Evolutionary conservation across 2,329 filamentous ascomycete genomes (phyloP).

Genomic region (Aspergillus sp.): DNA sequence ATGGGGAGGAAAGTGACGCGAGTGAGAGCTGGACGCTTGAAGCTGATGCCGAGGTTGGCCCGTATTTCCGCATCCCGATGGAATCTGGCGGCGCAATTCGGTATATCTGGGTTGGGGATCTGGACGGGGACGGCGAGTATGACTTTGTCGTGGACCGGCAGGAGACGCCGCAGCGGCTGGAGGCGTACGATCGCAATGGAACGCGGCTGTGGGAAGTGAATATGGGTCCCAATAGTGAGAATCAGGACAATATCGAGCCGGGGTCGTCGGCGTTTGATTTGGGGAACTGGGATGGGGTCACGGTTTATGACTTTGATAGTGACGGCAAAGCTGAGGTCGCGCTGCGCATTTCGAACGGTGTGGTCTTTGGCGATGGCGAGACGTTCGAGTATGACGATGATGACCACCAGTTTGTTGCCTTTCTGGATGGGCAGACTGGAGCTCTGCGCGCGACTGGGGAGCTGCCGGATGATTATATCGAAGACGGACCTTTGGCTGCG

Average conservation of each 20-base stretch:
- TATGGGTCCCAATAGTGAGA: slow-evolving; percentile 4
- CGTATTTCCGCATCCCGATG: slow-evolving; percentile 4
- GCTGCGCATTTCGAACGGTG: slow-evolving; percentile 3
- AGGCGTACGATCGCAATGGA: slow-evolving; percentile 4
- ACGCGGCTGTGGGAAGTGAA: slow-evolving; percentile 1
- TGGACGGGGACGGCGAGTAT: slow-evolving; percentile 8
- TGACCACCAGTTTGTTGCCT: slow-evolving; percentile 3
- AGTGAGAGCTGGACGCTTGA: not conserved
- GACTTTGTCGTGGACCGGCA: slow-evolving; percentile 8
- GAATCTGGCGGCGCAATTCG: not conserved
- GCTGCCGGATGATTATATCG: slow-evolving; percentile 5
- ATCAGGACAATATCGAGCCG: slow-evolving; percentile 7
- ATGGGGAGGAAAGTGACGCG: not conserved
- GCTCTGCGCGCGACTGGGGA: not conserved
- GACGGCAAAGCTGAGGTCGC: slow-evolving; percentile 5
- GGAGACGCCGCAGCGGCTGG: not conserved
- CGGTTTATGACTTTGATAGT: slow-evolving; percentile 6
- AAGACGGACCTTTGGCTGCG: not conserved
- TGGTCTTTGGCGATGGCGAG: slow-evolving; percentile 6
- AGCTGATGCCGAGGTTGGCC: not conserved
- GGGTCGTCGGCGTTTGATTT: not conserved
- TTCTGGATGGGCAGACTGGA: not conserved
- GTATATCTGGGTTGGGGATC: slow-evolving; percentile 10
- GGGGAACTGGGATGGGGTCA: slow-evolving; percentile 4
- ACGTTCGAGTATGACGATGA: not conserved